These are phyloP conservation scores for Fomitopsis pulvina DNA, from an alignment of 768 basidiomycete genomes.

Conservation along the genomic window DNA sequence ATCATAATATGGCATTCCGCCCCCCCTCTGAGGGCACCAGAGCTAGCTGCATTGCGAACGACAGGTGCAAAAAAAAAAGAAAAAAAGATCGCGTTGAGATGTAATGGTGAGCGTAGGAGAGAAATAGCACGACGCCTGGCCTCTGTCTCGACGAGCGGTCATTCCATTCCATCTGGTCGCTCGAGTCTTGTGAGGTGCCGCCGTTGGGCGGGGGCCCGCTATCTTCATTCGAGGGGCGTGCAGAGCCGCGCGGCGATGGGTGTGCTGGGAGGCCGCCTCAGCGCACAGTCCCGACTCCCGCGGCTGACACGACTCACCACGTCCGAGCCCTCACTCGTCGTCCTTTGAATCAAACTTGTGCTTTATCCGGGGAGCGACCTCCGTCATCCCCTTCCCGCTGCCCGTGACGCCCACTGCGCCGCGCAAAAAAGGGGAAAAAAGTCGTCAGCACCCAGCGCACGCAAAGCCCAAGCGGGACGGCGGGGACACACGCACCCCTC, in stretches of 20 bases:
- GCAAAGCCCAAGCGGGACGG: constrained; percentile 7
- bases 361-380: constrained; percentile 57
- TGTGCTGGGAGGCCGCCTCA: not conserved
- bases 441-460: constrained; percentile 10
- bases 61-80: no score
- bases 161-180: not conserved
- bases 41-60: not conserved
- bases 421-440: constrained; percentile 4
- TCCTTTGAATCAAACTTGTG: constrained; percentile 63
- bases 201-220: no score
- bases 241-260: no score
- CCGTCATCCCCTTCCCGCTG: constrained; percentile 86
- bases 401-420: constrained; percentile 81
- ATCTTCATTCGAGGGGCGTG: no score
- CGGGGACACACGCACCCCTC: constrained; percentile 46
- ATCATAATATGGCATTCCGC: no score
- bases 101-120: not conserved
- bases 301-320: not conserved
- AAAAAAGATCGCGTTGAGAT: not conserved
- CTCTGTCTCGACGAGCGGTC: not conserved
- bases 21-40: no score
- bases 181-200: no score
- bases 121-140: not conserved
- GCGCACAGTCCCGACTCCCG: not conserved
- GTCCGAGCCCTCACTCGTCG: constrained; percentile 22